Evolutionary conservation across 768 basidiomycete genomes (phyloP).

Genomic region (Leccinum disarticulatum): DNA sequence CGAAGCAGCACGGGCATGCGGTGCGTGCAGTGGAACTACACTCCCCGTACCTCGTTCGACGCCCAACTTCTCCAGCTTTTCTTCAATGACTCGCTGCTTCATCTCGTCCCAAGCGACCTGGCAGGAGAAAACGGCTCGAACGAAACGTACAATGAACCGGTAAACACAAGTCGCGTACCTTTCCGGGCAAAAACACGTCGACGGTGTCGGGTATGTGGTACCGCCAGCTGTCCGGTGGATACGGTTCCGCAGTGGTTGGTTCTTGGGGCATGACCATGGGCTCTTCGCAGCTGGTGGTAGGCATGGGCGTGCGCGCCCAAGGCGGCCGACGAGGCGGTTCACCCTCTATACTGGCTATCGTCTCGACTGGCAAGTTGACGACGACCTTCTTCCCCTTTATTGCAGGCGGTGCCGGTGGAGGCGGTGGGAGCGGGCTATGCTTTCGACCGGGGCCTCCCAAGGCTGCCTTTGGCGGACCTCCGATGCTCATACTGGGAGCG

Average conservation of each 20-base stretch:
- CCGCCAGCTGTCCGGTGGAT: slow-evolving; percentile 67
- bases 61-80: slow-evolving; percentile 77
- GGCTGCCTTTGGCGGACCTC: slow-evolving; percentile 86
- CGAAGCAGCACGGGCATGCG: slow-evolving; percentile 82
- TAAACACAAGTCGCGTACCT: slow-evolving; percentile 44
- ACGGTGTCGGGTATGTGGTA: slow-evolving; percentile 59
- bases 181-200: slow-evolving; percentile 82
- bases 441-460: slow-evolving; percentile 80
- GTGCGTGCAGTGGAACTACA: slow-evolving; percentile 61
- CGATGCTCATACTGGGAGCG: slow-evolving; percentile 66
- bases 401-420: slow-evolving; percentile 28
- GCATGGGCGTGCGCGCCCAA: slow-evolving; percentile 65
- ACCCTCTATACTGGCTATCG: slow-evolving; percentile 37
- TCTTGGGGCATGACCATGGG: slow-evolving; percentile 32
- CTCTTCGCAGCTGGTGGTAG: slow-evolving; percentile 35
- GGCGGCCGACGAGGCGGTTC: slow-evolving; percentile 42
- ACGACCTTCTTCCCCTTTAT: slow-evolving; percentile 62
- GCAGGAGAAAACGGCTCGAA: slow-evolving; percentile 7
- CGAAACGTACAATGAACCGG: background rate
- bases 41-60: slow-evolving; percentile 62
- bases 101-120: slow-evolving; percentile 76
- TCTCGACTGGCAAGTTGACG: slow-evolving; percentile 77
- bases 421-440: slow-evolving; percentile 58
- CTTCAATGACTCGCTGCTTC: slow-evolving; percentile 71
- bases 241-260: slow-evolving; percentile 48